Percentiles rank a stretch among this genome's conserved stretches.
These are phyloP conservation scores for Tulasnella sp. DNA, from an alignment of 768 basidiomycete genomes.

Conservation along the genomic window DNA sequence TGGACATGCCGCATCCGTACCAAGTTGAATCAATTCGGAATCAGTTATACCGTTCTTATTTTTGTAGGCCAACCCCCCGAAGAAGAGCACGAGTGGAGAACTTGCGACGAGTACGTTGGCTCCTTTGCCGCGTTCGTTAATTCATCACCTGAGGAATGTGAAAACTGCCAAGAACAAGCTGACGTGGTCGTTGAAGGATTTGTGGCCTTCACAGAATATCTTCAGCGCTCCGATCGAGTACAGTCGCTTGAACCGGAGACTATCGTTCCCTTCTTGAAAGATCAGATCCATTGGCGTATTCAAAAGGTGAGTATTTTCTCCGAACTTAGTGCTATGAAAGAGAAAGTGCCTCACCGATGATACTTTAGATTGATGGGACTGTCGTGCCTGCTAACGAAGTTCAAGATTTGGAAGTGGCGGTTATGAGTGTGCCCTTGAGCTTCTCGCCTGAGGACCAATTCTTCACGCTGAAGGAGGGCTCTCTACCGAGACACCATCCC, in stretches of 20 bases:
- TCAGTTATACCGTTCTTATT: neutral
- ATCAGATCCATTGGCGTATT: neutral
- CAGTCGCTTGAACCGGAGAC: neutral
- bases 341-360: too few species aligned
- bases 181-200: slow-evolving; percentile 4
- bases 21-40: slow-evolving; percentile 6
- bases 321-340: too few species aligned
- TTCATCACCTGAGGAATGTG: neutral
- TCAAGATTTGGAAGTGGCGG: too few species aligned
- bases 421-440: too few species aligned
- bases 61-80: slow-evolving; percentile 3
- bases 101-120: neutral
- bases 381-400: too few species aligned
- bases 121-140: slow-evolving; percentile 3
- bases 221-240: too few species aligned
- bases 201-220: neutral
- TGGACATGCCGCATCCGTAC: slow-evolving; percentile 3
- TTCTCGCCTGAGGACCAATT: too few species aligned
- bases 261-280: neutral
- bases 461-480: too few species aligned
- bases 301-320: neutral
- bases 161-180: neutral
- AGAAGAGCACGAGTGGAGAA: slow-evolving; percentile 1
- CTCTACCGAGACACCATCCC: too few species aligned
- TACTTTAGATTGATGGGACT: too few species aligned